Base-by-base conservation (phyloP, 257 asterid genomes). In the Striga asiatica region DNA sequence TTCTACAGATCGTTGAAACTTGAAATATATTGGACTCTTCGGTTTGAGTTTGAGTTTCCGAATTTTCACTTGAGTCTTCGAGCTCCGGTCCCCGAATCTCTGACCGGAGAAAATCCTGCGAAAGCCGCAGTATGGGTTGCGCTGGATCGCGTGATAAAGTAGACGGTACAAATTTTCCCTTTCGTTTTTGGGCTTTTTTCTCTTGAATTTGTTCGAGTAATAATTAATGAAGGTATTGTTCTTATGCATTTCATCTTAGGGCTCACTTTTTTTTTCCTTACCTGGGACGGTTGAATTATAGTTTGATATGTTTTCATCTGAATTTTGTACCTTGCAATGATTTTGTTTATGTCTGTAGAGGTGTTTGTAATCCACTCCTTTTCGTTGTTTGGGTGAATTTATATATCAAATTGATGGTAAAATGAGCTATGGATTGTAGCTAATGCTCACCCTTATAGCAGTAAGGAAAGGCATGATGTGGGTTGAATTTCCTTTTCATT, bases 81-180 rank as follows among this genome's bases (percentile, higher is more conserved):
- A n/a, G n/a, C n/a, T n/a, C n/a, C n/a, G n/a, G n/a, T n/a, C n/a
- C n/a, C n/a, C n/a, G n/a, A n/a, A n/a, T n/a, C n/a, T n/a, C n/a
- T n/a, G n/a, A n/a, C n/a, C n/a, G n/a, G n/a, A n/a, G n/a, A n/a
- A n/a, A n/a, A n/a, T n/a, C n/a, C n/a, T n/a, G n/a, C n/a, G n/a
- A 48, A 28, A 62, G 42, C 13, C 46, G 45, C 61, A 22, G 28
- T 42, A 78, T 78, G 81, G 84, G 84, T 42, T 78, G 84, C 68
- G 78, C 81, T 71, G 84, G 84, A 78, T 78, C 81, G 72, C 81
- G 81, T 17, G 74, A 74, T 37, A 78, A 78, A 61, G 55, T 32
- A 2, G 76, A 74, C 42, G 84, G 84, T 78, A 71, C 19, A 25
- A 39, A 20, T 25, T 54, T 28, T 19, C 48, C 28, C 19, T 32